Evolutionary conservation across 768 basidiomycete genomes (phyloP).

Genomic region (Calocybe indica): DNA sequence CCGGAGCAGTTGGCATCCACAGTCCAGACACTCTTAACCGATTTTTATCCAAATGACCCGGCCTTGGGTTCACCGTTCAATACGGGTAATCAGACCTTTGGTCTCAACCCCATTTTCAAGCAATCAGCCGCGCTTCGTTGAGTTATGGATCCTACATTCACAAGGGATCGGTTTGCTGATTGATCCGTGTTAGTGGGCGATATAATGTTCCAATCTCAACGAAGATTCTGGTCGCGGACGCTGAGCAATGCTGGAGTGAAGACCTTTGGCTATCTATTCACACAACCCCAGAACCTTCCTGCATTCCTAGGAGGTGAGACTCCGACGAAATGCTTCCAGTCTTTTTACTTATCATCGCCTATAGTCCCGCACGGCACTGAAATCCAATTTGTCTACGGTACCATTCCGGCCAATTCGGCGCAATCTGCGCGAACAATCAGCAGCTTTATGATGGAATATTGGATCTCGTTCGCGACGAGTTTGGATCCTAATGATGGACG

Average conservation of each 20-base stretch:
- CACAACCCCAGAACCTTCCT: conserved; percentile 20
- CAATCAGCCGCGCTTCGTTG: conserved; percentile 25
- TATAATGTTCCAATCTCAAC: conserved; percentile 26
- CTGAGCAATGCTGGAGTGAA: conserved; percentile 25
- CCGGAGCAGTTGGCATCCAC: conserved; percentile 9
- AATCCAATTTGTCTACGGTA: conserved; percentile 24
- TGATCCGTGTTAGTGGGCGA: conserved; percentile 18
- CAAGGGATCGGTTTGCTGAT: not conserved
- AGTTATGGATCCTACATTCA: conserved; percentile 2
- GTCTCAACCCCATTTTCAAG: conserved; percentile 32
- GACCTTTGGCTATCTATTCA: conserved; percentile 32
- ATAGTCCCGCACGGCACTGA: conserved; percentile 26
- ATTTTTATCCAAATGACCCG: conserved; percentile 37
- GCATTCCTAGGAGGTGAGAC: conserved; percentile 9
- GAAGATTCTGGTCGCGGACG: conserved; percentile 27
- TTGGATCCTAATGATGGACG: conserved; percentile 38
- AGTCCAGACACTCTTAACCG: conserved; percentile 15
- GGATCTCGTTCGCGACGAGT: conserved; percentile 40
- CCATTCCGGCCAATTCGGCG: conserved; percentile 5
- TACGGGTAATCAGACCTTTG: conserved; percentile 40
- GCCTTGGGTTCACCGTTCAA: conserved; percentile 37
- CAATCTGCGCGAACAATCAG: conserved; percentile 20
- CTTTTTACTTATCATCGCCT: not conserved
- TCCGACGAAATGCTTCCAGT: not conserved
- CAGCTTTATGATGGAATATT: conserved; percentile 34